Conservation (phyloP, 768 basidiomycete species). For the Phaeolepiota aurea region DNA sequence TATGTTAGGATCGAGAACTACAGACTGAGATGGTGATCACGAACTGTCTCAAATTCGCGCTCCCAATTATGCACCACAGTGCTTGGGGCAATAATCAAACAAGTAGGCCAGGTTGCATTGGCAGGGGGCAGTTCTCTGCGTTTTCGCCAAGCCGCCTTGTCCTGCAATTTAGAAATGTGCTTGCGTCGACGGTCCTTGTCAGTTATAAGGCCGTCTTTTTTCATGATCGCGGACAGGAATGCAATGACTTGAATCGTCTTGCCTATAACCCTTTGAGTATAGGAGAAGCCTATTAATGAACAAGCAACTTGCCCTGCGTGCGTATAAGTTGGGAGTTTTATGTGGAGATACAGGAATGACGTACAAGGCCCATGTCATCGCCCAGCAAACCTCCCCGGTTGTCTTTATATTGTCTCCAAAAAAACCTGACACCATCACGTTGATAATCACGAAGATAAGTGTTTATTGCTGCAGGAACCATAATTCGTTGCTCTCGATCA, state of each 20-base stretch:
- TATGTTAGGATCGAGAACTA: not conserved
- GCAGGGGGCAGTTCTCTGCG: conserved; percentile 51
- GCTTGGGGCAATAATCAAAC: conserved; percentile 80
- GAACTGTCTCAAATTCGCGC: conserved; percentile 76
- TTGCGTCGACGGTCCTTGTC: conserved; percentile 63
- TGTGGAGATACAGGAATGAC: conserved; percentile 7
- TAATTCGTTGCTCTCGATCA: conserved; percentile 33
- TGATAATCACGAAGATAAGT: conserved; percentile 88
- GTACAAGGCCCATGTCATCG: conserved; percentile 90
- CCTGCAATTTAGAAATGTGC: conserved; percentile 61
- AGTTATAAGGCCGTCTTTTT: conserved; percentile 54
- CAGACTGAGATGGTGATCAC: too few species aligned
- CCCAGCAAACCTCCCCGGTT: conserved; percentile 77
- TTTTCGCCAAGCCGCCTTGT: conserved; percentile 44
- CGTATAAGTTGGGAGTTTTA: too few species aligned
- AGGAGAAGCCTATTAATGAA: too few species aligned
- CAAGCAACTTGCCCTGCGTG: too few species aligned
- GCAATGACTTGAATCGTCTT: conserved; percentile 95
- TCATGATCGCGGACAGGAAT: conserved; percentile 88
- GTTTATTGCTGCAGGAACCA: conserved; percentile 68
- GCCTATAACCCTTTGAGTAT: too few species aligned
- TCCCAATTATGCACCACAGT: conserved; percentile 86
- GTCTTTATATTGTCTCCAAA: conserved; percentile 64
- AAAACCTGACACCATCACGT: conserved; percentile 75
- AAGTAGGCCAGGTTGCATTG: conserved; percentile 75